Conservation (phyloP, 495 filamentous ascomycete species). For the Oidiodendron maius region DNA sequence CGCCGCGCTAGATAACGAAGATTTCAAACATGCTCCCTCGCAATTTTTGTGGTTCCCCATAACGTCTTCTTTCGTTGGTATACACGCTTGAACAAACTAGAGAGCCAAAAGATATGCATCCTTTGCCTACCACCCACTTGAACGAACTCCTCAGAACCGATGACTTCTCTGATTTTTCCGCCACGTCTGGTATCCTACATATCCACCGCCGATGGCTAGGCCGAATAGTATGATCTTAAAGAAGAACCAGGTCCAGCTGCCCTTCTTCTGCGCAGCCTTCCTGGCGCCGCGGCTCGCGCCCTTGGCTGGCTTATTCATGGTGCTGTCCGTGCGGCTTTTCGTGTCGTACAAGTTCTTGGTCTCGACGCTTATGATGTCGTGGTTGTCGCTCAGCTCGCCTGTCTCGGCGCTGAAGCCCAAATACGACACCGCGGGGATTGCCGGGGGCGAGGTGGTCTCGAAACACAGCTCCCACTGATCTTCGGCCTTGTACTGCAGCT, state of each 20-base stretch:
- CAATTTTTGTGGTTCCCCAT: too few species aligned
- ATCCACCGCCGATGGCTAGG: conserved; percentile 61
- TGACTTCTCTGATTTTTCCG: conserved; percentile 62
- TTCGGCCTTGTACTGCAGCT: conserved; percentile 88
- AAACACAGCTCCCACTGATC: conserved; percentile 90
- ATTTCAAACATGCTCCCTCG: too few species aligned
- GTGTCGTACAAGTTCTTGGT: conserved; percentile 84
- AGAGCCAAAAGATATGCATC: too few species aligned
- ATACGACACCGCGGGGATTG: conserved; percentile 86
- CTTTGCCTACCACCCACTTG: too few species aligned
- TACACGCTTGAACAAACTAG: too few species aligned
- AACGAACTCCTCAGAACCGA: conserved; percentile 68
- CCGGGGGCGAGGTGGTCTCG: conserved; percentile 61
- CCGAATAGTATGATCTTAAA: conserved; percentile 77
- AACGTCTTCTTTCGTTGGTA: too few species aligned
- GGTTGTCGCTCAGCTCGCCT: conserved; percentile 94
- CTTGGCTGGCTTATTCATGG: conserved; percentile 6
- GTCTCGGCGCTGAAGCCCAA: conserved; percentile 95
- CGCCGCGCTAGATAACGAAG: too few species aligned
- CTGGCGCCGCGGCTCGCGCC: conserved; percentile 30
- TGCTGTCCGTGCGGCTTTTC: conserved; percentile 20
- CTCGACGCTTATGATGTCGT: conserved; percentile 88
- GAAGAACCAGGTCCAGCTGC: conserved; percentile 91
- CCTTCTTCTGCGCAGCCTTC: conserved; percentile 34
- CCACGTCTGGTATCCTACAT: conserved; percentile 81